Percentiles rank a stretch among this genome's conserved stretches.
These are phyloP conservation scores for Catharanthus roseus DNA, from an alignment of 257 asterid species.

Conservation along the genomic window DNA sequence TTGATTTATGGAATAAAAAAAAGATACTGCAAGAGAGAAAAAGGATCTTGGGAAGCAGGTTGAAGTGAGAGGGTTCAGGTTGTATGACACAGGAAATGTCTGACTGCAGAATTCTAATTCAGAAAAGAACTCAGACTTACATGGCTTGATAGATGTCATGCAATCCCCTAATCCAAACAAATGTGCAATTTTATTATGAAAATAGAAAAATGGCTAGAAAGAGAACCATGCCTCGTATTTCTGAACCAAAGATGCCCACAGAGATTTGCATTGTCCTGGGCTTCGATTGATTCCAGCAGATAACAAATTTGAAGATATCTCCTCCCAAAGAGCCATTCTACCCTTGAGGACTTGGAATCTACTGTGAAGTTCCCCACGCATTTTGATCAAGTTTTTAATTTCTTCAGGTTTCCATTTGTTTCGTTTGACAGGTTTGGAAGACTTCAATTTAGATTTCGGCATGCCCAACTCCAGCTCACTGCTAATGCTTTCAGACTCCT, in stretches of 20 bases:
- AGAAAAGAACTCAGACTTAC: background rate
- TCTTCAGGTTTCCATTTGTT: conserved; percentile 96
- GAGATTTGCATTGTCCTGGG: conserved; percentile 91
- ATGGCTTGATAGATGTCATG: background rate
- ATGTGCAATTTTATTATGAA: background rate
- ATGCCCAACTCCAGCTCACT: conserved; percentile 34
- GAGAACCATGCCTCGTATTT: conserved; percentile 75
- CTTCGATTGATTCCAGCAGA: conserved; percentile 64
- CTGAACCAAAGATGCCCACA: conserved; percentile 92
- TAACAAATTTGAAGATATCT: conserved; percentile 67
- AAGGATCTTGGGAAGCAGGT: background rate
- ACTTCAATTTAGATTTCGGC: conserved; percentile 37
- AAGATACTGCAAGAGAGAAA: background rate
- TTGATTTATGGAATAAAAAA: background rate
- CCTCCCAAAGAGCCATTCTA: conserved; percentile 97
- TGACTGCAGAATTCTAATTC: background rate
- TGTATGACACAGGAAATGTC: background rate
- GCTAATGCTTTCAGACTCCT: conserved; percentile 30
- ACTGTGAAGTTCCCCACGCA: conserved; percentile 80
- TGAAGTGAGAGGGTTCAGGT: background rate
- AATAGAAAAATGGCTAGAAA: background rate
- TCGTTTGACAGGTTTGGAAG: conserved; percentile 49
- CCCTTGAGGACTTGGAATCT: conserved; percentile 89
- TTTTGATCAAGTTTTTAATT: conserved; percentile 57
- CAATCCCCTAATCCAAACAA: background rate